phyloP scores from a whole-genome alignment of 352 stramenopile genomes.

The Hyaloperonospora brassicae region DNA sequence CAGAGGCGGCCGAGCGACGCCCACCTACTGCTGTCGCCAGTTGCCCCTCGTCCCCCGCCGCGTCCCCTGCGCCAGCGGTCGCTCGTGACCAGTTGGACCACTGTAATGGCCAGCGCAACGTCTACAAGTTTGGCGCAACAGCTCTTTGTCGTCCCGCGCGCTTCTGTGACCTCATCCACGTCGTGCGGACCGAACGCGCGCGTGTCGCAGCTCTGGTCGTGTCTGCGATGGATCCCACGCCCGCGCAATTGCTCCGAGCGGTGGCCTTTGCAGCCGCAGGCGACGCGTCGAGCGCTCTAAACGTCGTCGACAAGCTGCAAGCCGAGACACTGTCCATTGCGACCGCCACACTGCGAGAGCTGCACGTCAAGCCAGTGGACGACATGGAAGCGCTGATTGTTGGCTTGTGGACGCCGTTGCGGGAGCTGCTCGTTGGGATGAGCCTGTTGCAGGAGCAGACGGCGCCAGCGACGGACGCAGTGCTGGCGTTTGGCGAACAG shows the following conservation, averaged over 20 bases:
- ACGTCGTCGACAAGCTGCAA: slow-evolving; percentile 54
- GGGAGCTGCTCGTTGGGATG: slow-evolving; percentile 70
- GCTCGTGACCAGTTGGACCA: slow-evolving; percentile 42
- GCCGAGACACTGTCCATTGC: slow-evolving; percentile 54
- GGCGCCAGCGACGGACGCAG: slow-evolving; percentile 50
- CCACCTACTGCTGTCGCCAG: no score
- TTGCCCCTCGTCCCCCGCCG: slow-evolving; percentile 1
- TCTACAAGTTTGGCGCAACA: slow-evolving; percentile 82
- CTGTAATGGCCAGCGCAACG: slow-evolving; percentile 47
- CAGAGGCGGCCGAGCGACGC: no score
- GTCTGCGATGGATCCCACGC: slow-evolving; percentile 74
- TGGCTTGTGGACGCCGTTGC: slow-evolving; percentile 64
- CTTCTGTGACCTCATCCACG: slow-evolving; percentile 55
- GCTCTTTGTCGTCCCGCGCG: slow-evolving; percentile 58
- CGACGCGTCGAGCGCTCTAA: slow-evolving; percentile 34
- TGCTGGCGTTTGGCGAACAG: slow-evolving; percentile 73
- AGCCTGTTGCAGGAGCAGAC: slow-evolving; percentile 73
- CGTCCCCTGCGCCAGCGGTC: neutral
- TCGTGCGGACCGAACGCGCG: slow-evolving; percentile 48
- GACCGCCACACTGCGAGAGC: slow-evolving; percentile 50
- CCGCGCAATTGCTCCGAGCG: slow-evolving; percentile 61
- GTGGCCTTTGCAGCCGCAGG: slow-evolving; percentile 50
- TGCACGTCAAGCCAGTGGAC: slow-evolving; percentile 26
- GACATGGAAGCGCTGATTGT: slow-evolving; percentile 48
- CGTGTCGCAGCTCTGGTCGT: slow-evolving; percentile 66